Conservation (phyloP, 2,329 filamentous ascomycete genomes). For the Fusarium oxysporum region DNA sequence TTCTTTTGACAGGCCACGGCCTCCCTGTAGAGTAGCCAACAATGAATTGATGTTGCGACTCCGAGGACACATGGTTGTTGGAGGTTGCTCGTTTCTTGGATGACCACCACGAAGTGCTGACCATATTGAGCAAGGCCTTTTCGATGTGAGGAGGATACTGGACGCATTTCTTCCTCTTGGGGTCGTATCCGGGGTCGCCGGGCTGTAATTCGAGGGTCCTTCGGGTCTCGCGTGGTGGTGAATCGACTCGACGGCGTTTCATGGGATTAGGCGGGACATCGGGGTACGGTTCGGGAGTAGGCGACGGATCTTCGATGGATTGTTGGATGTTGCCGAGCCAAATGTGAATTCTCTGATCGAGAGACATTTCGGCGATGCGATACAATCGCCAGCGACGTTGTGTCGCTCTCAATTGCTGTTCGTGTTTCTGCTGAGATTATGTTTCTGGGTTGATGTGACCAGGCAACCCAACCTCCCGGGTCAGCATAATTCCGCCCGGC, state of each 20-base stretch:
- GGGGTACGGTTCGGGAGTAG: rapidly evolving
- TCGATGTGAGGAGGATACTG: background rate
- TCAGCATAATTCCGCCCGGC: background rate
- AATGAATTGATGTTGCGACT: background rate
- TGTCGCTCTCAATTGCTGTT: background rate
- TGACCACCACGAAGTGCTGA: background rate
- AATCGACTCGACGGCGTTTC: background rate
- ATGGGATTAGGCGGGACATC: background rate
- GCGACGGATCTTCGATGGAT: background rate
- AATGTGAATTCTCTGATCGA: background rate
- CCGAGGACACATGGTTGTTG: background rate
- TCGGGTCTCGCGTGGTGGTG: background rate
- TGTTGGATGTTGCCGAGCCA: background rate
- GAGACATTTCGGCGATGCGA: background rate
- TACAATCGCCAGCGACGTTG: background rate
- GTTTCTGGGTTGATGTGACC: background rate
- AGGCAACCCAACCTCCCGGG: background rate
- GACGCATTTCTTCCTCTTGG: background rate
- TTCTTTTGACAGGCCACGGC: background rate
- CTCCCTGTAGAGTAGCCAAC: background rate
- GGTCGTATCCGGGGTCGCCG: too few relatives aligned
- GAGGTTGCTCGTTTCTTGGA: background rate
- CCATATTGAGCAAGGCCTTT: background rate
- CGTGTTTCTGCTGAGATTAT: background rate
- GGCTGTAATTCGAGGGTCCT: rapidly evolving